Percentiles rank a stretch among this genome's conserved stretches.
Evolutionary conservation across 495 filamentous ascomycete genomes (phyloP).

Genomic region (Polyplosphaeria fusca): DNA sequence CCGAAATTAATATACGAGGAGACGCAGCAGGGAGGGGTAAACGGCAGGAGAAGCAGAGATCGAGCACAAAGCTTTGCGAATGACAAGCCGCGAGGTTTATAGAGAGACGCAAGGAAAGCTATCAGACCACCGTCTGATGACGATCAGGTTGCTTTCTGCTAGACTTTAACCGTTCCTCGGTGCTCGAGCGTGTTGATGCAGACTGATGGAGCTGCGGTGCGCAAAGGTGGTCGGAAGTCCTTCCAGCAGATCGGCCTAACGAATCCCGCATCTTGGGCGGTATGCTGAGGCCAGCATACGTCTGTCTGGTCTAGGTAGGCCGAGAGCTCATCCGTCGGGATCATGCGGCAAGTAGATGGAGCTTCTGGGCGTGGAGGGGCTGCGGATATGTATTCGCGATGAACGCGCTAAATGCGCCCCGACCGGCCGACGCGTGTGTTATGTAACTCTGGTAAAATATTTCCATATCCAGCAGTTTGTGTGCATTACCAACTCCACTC

Average conservation of each 20-base stretch:
- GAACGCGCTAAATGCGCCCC: background rate
- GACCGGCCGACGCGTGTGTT: background rate
- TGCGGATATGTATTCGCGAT: slow-evolving; percentile 13
- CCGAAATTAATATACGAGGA: background rate
- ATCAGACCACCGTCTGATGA: slow-evolving; percentile 22
- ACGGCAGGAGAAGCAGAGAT: background rate
- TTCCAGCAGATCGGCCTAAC: slow-evolving; percentile 18
- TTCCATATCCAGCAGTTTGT: background rate
- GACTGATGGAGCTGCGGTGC: background rate
- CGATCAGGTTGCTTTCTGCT: slow-evolving; percentile 7
- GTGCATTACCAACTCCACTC: background rate
- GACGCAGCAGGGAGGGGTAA: background rate
- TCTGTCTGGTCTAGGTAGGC: background rate
- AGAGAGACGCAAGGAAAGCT: background rate
- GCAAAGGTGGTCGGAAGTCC: background rate
- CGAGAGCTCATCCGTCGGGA: slow-evolving; percentile 1
- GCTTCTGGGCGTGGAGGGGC: background rate
- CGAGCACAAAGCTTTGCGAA: background rate
- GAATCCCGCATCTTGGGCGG: slow-evolving; percentile 5
- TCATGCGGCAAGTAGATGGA: slow-evolving; percentile 2
- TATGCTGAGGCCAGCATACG: background rate
- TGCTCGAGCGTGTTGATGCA: slow-evolving; percentile 9
- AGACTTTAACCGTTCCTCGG: slow-evolving; percentile 30
- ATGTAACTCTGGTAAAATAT: background rate
- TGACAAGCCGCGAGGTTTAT: background rate